Conservation (phyloP, 805 yeast genomes). For the Candida ascalaphidarum region DNA sequence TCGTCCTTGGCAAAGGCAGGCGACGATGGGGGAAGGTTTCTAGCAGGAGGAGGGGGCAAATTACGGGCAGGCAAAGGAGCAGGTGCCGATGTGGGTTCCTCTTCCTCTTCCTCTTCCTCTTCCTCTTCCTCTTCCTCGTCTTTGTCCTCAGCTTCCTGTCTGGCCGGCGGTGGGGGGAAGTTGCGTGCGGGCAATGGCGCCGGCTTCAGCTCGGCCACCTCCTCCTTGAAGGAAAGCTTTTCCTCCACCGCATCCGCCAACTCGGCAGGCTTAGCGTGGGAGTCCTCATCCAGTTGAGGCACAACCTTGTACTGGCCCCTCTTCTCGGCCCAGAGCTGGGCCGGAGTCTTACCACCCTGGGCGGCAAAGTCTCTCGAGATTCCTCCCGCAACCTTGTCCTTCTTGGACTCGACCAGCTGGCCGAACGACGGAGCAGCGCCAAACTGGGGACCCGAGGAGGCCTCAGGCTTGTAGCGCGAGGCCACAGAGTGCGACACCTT, state of each 20-base stretch:
- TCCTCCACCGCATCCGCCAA: not conserved
- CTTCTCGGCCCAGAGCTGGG: conserved; percentile 92
- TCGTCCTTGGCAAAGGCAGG: no score
- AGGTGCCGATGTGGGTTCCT: conserved; percentile 2
- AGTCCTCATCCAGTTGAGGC: conserved; percentile 11
- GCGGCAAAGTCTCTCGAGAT: conserved; percentile 54
- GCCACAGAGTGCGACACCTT: conserved; percentile 44
- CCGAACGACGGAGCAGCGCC: conserved; percentile 7
- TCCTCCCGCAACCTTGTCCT: conserved; percentile 48
- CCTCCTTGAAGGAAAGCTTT: conserved; percentile 11
- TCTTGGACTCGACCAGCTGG: conserved; percentile 18
- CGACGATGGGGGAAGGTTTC: no score
- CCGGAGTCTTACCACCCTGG: conserved; percentile 81
- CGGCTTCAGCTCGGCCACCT: conserved; percentile 3
- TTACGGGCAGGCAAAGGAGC: conserved; percentile 11
- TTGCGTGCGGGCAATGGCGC: not conserved
- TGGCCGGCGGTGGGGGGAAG: conserved; percentile 1
- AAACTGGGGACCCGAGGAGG: conserved; percentile 7
- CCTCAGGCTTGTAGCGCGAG: conserved; percentile 35
- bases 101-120: conserved; percentile 7
- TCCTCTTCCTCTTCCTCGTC: conserved; percentile 5
- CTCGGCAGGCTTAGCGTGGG: conserved; percentile 11
- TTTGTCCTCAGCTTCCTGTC: conserved; percentile 1
- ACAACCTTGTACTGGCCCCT: conserved; percentile 56
- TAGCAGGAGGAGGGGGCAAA: conserved; percentile 11